These are phyloP conservation scores for Colletotrichum gigasporum DNA, from an alignment of 2,329 filamentous ascomycete genomes.

Conservation along the genomic window DNA sequence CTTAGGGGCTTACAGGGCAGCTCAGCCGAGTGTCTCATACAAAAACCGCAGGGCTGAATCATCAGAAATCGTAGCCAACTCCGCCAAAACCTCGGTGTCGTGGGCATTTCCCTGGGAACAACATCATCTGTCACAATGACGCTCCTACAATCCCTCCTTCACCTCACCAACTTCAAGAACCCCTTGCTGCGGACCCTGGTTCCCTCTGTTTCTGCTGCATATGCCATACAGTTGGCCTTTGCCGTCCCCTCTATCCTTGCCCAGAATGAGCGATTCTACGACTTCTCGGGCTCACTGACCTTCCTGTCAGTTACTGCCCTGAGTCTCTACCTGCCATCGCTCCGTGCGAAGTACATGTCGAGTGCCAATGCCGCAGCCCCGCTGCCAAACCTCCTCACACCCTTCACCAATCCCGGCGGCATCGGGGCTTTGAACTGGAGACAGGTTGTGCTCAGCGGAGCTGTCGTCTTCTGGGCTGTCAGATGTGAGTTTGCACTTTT, in stretches of 20 bases:
- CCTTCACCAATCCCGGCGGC: constrained; percentile 52
- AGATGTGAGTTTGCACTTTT: constrained; percentile 54
- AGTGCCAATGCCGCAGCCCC: no score
- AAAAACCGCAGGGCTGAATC: not conserved
- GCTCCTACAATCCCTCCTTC: constrained; percentile 59
- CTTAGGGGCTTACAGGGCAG: no score
- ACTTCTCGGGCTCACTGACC: constrained; percentile 72
- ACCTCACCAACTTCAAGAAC: constrained; percentile 67
- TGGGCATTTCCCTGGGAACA: not conserved
- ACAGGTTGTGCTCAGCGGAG: constrained; percentile 50
- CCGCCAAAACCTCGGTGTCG: no score
- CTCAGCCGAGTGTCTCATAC: not conserved
- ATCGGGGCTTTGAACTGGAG: constrained; percentile 67
- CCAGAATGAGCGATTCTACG: constrained; percentile 74
- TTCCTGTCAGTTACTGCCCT: constrained; percentile 72
- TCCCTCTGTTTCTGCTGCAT: constrained; percentile 69
- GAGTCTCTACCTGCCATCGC: constrained; percentile 67
- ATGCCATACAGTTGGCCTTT: constrained; percentile 69
- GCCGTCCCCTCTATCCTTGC: constrained; percentile 69
- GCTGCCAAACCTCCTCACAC: constrained; percentile 51
- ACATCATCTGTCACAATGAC: constrained; percentile 37
- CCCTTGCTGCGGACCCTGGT: constrained; percentile 71
- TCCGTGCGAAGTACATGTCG: constrained; percentile 61
- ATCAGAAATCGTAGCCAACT: not conserved
- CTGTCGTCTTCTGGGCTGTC: constrained; percentile 65